phyloP scores from a whole-genome alignment of 1,139 yeast genomes.

The Yamadazyma blattariae region DNA sequence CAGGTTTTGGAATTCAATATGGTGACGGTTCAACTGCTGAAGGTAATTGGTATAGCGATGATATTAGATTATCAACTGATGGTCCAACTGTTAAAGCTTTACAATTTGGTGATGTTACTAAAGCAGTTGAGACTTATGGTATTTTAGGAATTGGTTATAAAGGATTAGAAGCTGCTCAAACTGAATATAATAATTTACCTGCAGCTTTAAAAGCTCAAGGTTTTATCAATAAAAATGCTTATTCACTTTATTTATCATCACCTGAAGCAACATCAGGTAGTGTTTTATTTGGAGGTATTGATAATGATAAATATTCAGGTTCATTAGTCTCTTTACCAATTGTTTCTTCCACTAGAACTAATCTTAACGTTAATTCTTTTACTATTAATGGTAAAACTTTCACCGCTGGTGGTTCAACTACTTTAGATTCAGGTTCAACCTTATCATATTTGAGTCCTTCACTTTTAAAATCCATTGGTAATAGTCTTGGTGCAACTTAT shows the following conservation, averaged over 20 bases:
- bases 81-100: slow-evolving; percentile 6
- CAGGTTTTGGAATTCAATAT: slow-evolving; percentile 44
- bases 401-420: slow-evolving; percentile 20
- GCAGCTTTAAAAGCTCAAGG: slow-evolving; percentile 24
- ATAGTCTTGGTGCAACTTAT: slow-evolving; percentile 7
- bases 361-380: slow-evolving; percentile 19
- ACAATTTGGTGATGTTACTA: slow-evolving; percentile 9
- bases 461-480: slow-evolving; percentile 18
- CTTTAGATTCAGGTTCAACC: slow-evolving; percentile 28
- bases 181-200: slow-evolving; percentile 26
- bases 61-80: slow-evolving; percentile 19
- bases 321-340: slow-evolving; percentile 19
- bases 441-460: slow-evolving; percentile 20
- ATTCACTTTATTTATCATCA: slow-evolving; percentile 31
- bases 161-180: slow-evolving; percentile 8
- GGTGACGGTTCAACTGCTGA: slow-evolving; percentile 59
- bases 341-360: slow-evolving; percentile 19
- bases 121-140: slow-evolving; percentile 20
- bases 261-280: slow-evolving; percentile 29
- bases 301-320: slow-evolving; percentile 45
- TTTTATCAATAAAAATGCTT: slow-evolving; percentile 24
- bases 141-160: slow-evolving; percentile 51
- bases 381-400: slow-evolving; percentile 12
- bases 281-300: slow-evolving; percentile 51
- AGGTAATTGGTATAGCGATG: slow-evolving; percentile 59